Percentiles rank a stretch among this genome's conserved stretches.
These are phyloP conservation scores for Trichoderma afroharzianum DNA, from an alignment of 2,329 filamentous ascomycete genomes.

Conservation along the genomic window DNA sequence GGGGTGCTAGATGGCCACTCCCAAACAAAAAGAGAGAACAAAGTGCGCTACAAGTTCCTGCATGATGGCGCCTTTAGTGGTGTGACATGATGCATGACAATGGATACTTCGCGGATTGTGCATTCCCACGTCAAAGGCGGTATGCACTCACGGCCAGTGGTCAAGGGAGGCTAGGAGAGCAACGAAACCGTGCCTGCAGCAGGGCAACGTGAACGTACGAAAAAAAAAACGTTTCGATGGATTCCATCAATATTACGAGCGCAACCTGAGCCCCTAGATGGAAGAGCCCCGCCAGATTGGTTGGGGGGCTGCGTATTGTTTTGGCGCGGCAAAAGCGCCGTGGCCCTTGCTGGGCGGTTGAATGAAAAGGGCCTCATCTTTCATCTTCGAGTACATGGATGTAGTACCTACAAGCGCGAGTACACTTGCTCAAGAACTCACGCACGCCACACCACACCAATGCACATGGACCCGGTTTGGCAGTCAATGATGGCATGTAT, in stretches of 20 bases:
- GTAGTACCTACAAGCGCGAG: neutral
- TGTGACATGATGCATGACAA: neutral
- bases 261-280: neutral
- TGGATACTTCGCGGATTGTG: neutral
- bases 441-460: no score
- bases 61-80: neutral
- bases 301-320: neutral
- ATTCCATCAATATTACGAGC: neutral
- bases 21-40: neutral
- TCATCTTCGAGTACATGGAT: neutral
- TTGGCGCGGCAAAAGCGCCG: neutral
- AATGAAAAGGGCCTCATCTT: neutral
- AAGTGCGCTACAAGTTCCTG: conserved; percentile 9
- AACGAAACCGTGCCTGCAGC: neutral
- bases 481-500: neutral
- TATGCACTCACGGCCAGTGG: neutral
- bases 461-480: neutral
- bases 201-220: neutral
- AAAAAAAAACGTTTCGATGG: neutral
- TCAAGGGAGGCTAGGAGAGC: neutral
- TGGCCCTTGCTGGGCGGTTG: neutral
- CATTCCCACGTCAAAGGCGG: neutral
- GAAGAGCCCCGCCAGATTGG: neutral
- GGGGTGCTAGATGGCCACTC: no score
- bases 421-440: neutral